Conservation (phyloP, 2,329 filamentous ascomycete genomes). For the Capronia americana region DNA sequence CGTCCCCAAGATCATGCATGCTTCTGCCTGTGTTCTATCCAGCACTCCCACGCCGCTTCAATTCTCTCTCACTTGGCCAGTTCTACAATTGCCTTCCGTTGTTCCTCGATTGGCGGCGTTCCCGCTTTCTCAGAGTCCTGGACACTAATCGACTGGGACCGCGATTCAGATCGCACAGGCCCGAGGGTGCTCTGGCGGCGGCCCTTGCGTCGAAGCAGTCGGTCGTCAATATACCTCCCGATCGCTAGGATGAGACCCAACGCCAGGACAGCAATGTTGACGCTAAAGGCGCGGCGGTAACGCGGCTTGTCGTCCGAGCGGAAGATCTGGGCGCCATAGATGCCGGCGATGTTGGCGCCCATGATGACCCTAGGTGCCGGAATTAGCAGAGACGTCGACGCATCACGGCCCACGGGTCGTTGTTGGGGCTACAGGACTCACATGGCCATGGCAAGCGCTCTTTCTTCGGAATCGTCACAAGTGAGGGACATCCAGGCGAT, state of each 20-base stretch:
- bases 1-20: neutral
- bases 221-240: constrained; percentile 54
- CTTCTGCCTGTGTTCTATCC: neutral
- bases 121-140: neutral
- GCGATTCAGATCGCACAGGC: neutral
- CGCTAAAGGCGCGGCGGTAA: constrained; percentile 59
- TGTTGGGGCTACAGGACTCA: constrained; percentile 41
- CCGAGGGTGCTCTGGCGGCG: constrained; percentile 31
- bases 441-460: constrained; percentile 66
- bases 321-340: constrained; percentile 68
- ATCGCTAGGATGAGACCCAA: constrained; percentile 53
- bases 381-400: neutral
- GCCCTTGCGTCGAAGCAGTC: constrained; percentile 36
- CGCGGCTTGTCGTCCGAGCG: constrained; percentile 58
- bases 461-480: constrained; percentile 63
- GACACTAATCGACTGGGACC: neutral
- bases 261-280: constrained; percentile 54
- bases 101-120: neutral
- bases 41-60: neutral
- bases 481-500: constrained; percentile 66
- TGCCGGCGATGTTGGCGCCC: constrained; percentile 67
- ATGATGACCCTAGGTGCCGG: constrained; percentile 59
- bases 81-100: neutral
- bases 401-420: neutral
- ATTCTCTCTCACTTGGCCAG: neutral